Conservation (phyloP, 2,329 filamentous ascomycete genomes). For the Diaporthe humulicola region DNA sequence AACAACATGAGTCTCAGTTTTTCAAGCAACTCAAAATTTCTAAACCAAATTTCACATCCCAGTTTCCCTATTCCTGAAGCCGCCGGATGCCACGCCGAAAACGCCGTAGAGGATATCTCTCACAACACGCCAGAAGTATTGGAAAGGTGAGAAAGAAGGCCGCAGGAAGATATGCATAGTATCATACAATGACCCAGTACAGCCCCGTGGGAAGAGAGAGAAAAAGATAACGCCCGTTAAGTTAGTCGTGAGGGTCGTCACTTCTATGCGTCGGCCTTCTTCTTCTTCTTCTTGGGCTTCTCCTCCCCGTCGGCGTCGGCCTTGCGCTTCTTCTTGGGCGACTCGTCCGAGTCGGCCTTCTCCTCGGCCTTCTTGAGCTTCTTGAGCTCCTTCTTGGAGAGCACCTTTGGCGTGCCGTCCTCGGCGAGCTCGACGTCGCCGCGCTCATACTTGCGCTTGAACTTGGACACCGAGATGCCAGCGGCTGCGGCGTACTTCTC, state of each 20-base stretch:
- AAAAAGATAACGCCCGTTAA: conserved; percentile 15
- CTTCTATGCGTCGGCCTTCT: conserved; percentile 37
- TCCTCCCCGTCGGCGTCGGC: conserved; percentile 76
- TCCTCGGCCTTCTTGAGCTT: conserved; percentile 75
- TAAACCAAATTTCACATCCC: conserved; percentile 25
- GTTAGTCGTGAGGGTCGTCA: neutral
- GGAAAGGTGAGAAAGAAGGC: conserved; percentile 37
- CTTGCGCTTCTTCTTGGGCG: conserved; percentile 79
- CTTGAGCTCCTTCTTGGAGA: conserved; percentile 84
- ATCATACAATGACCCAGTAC: conserved; percentile 38
- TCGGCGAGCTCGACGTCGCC: conserved; percentile 78
- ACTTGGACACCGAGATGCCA: conserved; percentile 80
- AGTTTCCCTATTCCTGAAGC: conserved; percentile 28
- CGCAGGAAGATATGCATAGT: conserved; percentile 37
- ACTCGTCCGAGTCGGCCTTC: conserved; percentile 59
- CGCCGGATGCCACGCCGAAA: conserved; percentile 37
- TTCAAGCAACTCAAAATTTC: conserved; percentile 24
- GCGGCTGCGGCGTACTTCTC: conserved; percentile 74
- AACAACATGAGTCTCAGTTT: conserved; percentile 1
- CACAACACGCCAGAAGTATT: conserved; percentile 36
- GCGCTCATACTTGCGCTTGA: conserved; percentile 82
- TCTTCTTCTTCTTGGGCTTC: conserved; percentile 65
- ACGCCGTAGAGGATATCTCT: conserved; percentile 42
- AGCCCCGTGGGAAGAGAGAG: conserved; percentile 22
- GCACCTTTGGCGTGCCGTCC: conserved; percentile 75